Percentiles rank a stretch among this genome's conserved stretches.
phyloP scores from a whole-genome alignment of 2,329 filamentous ascomycete species.

The Sporothrix sp. region DNA sequence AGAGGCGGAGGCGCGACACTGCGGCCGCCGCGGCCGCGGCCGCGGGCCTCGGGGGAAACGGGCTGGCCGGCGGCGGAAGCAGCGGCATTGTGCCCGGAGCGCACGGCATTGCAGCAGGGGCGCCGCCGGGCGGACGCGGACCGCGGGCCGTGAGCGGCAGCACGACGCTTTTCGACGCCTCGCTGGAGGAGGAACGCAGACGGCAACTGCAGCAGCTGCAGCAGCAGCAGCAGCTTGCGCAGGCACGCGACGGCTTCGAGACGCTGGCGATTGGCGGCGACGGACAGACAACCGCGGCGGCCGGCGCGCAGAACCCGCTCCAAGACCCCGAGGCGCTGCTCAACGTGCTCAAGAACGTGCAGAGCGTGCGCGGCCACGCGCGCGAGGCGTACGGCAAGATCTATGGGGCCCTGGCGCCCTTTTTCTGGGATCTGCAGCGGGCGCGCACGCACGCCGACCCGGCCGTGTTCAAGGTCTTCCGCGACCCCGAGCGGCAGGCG shows the following conservation, averaged over 20 bases:
- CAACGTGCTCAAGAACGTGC: slow-evolving; percentile 57
- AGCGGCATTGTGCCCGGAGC: not conserved
- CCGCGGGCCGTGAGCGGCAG: slow-evolving; percentile 24
- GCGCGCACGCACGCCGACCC: slow-evolving; percentile 69
- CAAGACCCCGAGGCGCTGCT: slow-evolving; percentile 57
- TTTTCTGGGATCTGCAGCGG: slow-evolving; percentile 72
- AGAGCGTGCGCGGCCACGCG: slow-evolving; percentile 74
- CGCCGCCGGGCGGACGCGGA: slow-evolving; percentile 16
- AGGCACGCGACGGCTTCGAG: slow-evolving; percentile 61
- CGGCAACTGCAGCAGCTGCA: slow-evolving; percentile 30
- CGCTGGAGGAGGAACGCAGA: slow-evolving; percentile 50
- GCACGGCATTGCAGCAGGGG: slow-evolving; percentile 8
- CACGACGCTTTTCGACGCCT: slow-evolving; percentile 65
- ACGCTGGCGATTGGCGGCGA: slow-evolving; percentile 48
- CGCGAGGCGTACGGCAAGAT: slow-evolving; percentile 85
- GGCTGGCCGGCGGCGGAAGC: slow-evolving; percentile 17
- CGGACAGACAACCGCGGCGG: slow-evolving; percentile 11
- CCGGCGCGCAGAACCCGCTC: slow-evolving; percentile 34
- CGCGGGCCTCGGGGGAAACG: slow-evolving; percentile 17
- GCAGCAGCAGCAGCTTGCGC: slow-evolving; percentile 10
- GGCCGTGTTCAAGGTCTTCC: slow-evolving; percentile 75
- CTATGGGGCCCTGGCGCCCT: slow-evolving; percentile 78
- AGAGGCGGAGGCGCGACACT: slow-evolving; percentile 47
- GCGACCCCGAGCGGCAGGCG: slow-evolving; percentile 82
- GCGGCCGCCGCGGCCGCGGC: slow-evolving; percentile 27